These are phyloP conservation scores for Rhodofomes roseus DNA, from an alignment of 1,284 basidiomycete species.

Conservation along the genomic window DNA sequence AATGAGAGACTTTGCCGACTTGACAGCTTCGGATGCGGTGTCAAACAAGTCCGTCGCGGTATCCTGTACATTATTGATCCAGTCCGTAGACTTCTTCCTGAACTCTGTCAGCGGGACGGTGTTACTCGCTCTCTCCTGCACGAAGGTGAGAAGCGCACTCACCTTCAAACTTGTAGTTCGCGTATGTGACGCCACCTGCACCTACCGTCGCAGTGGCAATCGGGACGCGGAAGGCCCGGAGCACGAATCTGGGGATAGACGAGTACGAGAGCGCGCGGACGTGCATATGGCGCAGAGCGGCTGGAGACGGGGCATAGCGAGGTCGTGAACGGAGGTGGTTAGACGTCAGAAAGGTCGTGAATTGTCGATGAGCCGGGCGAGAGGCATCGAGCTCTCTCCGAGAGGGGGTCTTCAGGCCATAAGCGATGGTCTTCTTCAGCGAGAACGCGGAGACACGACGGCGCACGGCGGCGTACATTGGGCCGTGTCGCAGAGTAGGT, in stretches of 20 bases:
- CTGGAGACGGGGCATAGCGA: conserved; percentile 40
- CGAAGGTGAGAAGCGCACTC: conserved; percentile 24
- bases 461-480: conserved; percentile 44
- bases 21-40: conserved; percentile 62
- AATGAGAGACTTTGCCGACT: conserved; percentile 52
- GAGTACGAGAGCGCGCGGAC: conserved; percentile 78
- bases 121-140: background rate
- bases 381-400: conserved; percentile 31
- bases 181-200: conserved; percentile 87
- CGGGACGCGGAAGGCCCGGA: conserved; percentile 81
- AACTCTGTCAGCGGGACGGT: conserved; percentile 47
- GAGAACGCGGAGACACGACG: conserved; percentile 35
- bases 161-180: conserved; percentile 94
- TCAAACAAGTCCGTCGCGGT: conserved; percentile 64
- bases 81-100: conserved; percentile 60
- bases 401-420: conserved; percentile 40
- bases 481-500: background rate
- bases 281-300: conserved; percentile 59
- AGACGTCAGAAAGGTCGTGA: conserved; percentile 53
- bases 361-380: conserved; percentile 49
- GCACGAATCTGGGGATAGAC: conserved; percentile 79
- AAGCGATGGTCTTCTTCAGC: conserved; percentile 46
- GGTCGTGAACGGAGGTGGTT: conserved; percentile 36
- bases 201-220: conserved; percentile 84
- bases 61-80: conserved; percentile 64